phyloP scores from a whole-genome alignment of 352 stramenopile genomes.

The Phytopythium cucurbitacearum region DNA sequence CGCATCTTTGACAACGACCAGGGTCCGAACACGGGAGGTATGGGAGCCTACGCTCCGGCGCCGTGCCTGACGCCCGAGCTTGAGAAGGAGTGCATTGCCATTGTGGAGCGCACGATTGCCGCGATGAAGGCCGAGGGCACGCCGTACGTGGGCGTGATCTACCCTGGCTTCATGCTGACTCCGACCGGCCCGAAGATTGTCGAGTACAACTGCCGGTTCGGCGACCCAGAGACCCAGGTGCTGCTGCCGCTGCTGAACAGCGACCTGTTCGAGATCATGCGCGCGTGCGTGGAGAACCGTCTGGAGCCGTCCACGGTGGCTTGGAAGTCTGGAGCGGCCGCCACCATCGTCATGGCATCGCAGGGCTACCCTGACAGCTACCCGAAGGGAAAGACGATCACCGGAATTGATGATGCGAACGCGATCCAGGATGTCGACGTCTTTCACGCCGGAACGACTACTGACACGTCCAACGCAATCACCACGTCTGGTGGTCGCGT shows the following conservation, averaged over 20 bases:
- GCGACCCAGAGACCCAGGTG: conserved; percentile 99
- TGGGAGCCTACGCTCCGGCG: conserved; percentile 98
- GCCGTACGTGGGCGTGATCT: conserved; percentile 98
- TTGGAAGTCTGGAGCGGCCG: conserved; percentile 89
- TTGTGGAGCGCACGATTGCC: conserved; percentile 70
- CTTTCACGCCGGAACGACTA: conserved; percentile 98
- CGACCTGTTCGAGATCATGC: conserved; percentile 98
- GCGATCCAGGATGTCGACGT: conserved; percentile 90
- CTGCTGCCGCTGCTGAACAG: conserved; percentile 96
- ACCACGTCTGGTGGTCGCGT: conserved; percentile 96
- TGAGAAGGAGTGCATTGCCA: conserved; percentile 89
- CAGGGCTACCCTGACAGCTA: conserved; percentile 98
- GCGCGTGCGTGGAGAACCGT: conserved; percentile 92
- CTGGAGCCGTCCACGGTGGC: conserved; percentile 86
- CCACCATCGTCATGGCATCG: conserved; percentile 96
- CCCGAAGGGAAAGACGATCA: conserved; percentile 97
- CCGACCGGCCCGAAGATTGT: conserved; percentile 92
- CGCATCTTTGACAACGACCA: conserved; percentile 96
- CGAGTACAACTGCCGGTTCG: conserved; percentile 99
- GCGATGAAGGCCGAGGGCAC: conserved; percentile 92
- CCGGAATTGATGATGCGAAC: conserved; percentile 86
- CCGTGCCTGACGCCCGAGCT: conserved; percentile 93
- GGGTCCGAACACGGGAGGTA: conserved; percentile 98
- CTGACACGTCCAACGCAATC: conserved; percentile 53
- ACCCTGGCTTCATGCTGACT: conserved; percentile 98